These are phyloP conservation scores for Xylaria sp. DNA, from an alignment of 2,329 filamentous ascomycete genomes.

Conservation along the genomic window DNA sequence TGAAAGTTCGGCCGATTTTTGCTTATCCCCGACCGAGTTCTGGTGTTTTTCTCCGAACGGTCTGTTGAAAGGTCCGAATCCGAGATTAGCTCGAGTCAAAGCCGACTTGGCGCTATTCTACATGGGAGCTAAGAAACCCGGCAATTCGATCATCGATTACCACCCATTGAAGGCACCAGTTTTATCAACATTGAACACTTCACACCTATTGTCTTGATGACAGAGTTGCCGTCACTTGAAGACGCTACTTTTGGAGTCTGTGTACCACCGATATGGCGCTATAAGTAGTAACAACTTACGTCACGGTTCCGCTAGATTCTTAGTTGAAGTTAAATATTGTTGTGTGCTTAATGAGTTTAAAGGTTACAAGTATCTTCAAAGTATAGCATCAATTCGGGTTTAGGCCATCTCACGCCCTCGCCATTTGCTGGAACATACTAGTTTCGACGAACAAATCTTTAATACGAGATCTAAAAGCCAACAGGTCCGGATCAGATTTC, in stretches of 20 bases:
- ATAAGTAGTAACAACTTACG: background rate
- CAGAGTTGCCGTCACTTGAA: background rate
- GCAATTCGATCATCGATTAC: background rate
- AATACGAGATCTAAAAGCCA: background rate
- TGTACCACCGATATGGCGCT: background rate
- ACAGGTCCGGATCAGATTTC: background rate
- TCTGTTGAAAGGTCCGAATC: background rate
- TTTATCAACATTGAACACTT: background rate
- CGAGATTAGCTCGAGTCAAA: background rate
- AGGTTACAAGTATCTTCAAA: background rate
- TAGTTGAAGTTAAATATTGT: background rate
- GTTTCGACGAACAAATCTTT: background rate
- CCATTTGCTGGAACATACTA: background rate
- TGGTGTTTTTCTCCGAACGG: background rate
- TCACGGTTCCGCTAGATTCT: background rate
- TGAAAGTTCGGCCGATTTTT: conserved; percentile 30
- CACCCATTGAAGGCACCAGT: background rate
- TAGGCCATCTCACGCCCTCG: background rate
- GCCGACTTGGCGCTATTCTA: conserved; percentile 2
- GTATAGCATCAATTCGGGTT: background rate
- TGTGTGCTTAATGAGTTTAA: background rate
- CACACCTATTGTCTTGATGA: background rate
- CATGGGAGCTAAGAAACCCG: background rate
- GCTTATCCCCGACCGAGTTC: conserved; percentile 24
- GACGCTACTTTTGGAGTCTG: background rate